Percentiles rank a stretch among this genome's conserved stretches.
Evolutionary conservation across 73 alveolate species (phyloP).

Genomic region (Urostyla sp.): DNA sequence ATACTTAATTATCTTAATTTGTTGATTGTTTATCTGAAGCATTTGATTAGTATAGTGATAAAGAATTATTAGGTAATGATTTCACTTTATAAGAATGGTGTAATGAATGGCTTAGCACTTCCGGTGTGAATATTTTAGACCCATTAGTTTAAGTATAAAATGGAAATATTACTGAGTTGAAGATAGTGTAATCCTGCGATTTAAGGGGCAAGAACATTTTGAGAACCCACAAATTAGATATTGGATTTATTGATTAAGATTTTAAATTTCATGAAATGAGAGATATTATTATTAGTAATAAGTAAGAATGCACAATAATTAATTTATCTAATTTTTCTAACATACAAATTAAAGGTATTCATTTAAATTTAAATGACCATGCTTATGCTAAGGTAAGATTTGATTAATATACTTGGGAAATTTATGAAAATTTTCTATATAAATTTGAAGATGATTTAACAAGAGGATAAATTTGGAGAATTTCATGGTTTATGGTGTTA

Average conservation of each 20-base stretch:
- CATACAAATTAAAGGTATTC: not conserved
- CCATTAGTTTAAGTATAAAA: constrained; percentile 23
- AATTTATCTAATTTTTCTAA: not conserved
- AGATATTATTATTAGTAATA: constrained; percentile 32
- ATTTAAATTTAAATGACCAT: constrained; percentile 40
- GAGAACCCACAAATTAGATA: constrained; percentile 41
- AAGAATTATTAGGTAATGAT: not conserved
- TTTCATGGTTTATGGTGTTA: constrained; percentile 22
- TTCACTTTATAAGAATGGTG: constrained; percentile 47
- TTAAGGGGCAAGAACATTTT: constrained; percentile 52
- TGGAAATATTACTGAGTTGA: constrained; percentile 20
- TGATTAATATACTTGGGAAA: constrained; percentile 18
- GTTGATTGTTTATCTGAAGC: constrained; percentile 73
- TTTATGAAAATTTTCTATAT: no score
- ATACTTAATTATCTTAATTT: constrained; percentile 88
- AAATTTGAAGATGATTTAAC: constrained; percentile 15
- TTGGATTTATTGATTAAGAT: constrained; percentile 47
- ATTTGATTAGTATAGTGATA: constrained; percentile 19
- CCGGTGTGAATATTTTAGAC: constrained; percentile 45
- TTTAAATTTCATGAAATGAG: not conserved
- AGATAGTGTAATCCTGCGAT: constrained; percentile 41
- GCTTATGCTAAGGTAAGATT: constrained; percentile 46
- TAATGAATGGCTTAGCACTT: constrained; percentile 34
- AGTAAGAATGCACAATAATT: not conserved
- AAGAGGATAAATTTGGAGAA: constrained; percentile 43